Evolutionary conservation across 2,329 filamentous ascomycete genomes (phyloP), one percentile per base, ranked within the genome.

Genomic region (Fusarium sp.): DNA sequence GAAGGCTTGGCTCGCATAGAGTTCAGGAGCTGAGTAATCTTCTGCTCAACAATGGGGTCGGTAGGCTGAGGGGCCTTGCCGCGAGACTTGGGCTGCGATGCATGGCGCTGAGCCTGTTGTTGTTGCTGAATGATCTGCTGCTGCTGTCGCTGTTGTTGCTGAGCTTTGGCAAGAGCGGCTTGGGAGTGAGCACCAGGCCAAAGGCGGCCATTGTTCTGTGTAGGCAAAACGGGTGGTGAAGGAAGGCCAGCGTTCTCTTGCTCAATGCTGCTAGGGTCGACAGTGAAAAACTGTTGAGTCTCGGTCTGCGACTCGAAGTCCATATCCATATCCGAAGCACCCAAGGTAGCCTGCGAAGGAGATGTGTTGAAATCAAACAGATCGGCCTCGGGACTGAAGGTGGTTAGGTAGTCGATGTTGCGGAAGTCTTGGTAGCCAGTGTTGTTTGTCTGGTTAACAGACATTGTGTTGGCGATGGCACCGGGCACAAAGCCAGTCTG

Each of bases 181-280:
- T 95, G 94, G 79, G 95, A 94, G 84, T 98, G 96, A 89, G 97
- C 96, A 60, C 95, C 96, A 18, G 96, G 96, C 87, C 94, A 98
- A 76, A 97, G 91, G 74, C 95, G 91, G 74, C 94, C 92, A 80
- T 84, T 85, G 41, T 88, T 85, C 69, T 89, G 85, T 2, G 85
- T 84, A 66, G 85, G 84, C n/a, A 83, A 87, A 68, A 85, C 83
- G 10, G 83, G 88, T 4, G 84, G 82, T 42, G 77, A 79, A 11
- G 77, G 77, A 9, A 84, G 81, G 58, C 87, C 85, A 36, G 90
- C 85, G 0, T 78, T 70, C 11, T 80, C 79, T 77, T 93, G 90
- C 79, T 93, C 89, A 71, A 96, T 91, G 65, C 88, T 90, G 81
- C 88, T 94, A 3, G 94, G 94, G 83, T 97, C 92, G 74, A 97